Conservation (phyloP, 108 stramenopile genomes). For the Phaeodactylum tricornutum region DNA sequence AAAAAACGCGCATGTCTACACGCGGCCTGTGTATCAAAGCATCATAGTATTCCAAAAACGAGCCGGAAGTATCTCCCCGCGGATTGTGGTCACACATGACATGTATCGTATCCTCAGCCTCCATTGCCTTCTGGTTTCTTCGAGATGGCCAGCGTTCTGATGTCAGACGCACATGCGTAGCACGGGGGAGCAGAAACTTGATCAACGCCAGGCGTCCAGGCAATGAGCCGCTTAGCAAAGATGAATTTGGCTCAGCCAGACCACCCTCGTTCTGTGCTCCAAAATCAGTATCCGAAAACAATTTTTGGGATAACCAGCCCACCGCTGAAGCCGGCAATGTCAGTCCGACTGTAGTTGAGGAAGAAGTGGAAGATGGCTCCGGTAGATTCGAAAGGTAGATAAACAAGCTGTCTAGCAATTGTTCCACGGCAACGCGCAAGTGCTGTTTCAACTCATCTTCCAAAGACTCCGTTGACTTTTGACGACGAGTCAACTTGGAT, state of each 20-base stretch:
- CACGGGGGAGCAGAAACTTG: constrained; percentile 38
- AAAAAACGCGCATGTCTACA: constrained; percentile 60
- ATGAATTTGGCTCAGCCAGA: constrained; percentile 6
- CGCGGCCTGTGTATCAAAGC: constrained; percentile 17
- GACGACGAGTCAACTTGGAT: too few species aligned
- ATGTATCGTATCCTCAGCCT: too few species aligned
- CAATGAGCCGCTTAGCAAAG: neutral
- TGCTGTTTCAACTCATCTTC: too few species aligned
- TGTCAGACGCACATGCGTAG: constrained; percentile 40
- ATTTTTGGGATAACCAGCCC: constrained; percentile 56
- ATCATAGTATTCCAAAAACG: neutral
- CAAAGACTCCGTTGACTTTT: too few species aligned
- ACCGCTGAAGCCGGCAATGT: constrained; percentile 63
- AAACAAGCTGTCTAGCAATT: too few species aligned
- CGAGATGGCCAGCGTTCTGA: too few species aligned
- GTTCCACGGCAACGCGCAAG: too few species aligned
- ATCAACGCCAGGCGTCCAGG: constrained; percentile 45
- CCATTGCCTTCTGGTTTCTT: constrained; percentile 49
- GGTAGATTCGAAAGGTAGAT: too few species aligned
- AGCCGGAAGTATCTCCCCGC: too few species aligned
- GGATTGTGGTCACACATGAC: too few species aligned
- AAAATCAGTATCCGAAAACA: constrained; percentile 15
- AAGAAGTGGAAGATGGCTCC: too few species aligned
- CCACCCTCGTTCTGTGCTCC: constrained; percentile 6
- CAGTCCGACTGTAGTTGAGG: too few species aligned